Percentiles rank a stretch among this genome's conserved stretches.
Evolutionary conservation across 192 early-diverging fungal species (phyloP).

Genomic region (Chytriomyces sp.): DNA sequence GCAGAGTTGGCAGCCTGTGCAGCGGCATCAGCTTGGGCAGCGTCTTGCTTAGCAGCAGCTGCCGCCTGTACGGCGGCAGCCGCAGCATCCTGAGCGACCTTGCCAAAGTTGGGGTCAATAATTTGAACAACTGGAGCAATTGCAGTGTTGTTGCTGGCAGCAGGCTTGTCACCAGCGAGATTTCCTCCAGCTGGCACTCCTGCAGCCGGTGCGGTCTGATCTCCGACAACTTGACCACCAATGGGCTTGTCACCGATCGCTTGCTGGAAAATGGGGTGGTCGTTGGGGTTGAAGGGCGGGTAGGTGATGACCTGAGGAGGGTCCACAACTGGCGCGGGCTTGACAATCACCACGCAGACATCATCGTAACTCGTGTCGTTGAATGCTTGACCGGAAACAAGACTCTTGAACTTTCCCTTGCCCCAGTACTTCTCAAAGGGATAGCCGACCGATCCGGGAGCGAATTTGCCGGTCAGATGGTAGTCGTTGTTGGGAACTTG

Average conservation of each 20-base stretch:
- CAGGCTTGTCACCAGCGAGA: not conserved
- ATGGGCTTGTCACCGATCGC: not conserved
- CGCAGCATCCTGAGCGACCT: not conserved
- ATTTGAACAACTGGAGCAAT: not conserved
- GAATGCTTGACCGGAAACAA: not conserved
- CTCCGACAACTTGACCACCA: not conserved
- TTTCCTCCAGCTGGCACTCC: not conserved
- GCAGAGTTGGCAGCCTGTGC: not conserved
- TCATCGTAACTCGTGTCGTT: not conserved
- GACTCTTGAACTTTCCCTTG: not conserved
- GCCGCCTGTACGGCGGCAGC: not conserved
- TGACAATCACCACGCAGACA: not conserved
- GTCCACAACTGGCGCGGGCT: not conserved
- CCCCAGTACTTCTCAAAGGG: slow-evolving; percentile 3
- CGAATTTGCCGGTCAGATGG: not conserved
- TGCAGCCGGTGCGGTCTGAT: not conserved
- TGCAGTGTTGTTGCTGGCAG: not conserved
- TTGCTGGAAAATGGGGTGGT: not conserved
- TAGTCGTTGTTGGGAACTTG: not conserved
- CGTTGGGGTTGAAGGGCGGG: not conserved
- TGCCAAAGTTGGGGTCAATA: not conserved
- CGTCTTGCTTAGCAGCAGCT: not conserved
- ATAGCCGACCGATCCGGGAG: not conserved
- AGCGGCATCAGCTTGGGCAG: not conserved
- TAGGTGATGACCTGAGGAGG: not conserved